Evolutionary conservation across 495 filamentous ascomycete species (phyloP), one percentile per base, ranked within the genome.

Genomic region (Podospora sp.): DNA sequence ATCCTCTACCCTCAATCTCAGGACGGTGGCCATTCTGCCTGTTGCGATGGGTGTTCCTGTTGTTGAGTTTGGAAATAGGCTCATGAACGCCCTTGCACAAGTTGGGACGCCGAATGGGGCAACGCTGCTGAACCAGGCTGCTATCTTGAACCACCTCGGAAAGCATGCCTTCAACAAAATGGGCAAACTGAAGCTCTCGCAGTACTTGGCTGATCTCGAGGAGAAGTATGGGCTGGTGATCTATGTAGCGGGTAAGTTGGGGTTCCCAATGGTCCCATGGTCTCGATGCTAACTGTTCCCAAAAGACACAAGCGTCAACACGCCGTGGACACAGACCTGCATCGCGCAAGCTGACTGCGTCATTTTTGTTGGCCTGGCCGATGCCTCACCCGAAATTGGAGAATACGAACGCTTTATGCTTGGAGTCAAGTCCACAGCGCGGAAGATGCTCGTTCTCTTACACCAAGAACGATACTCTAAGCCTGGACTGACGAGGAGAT

Each of bases 281-380:
- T 68, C 60, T 65, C 63, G 35, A 26, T 56, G 24, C 61, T 75
- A 60, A 74, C 66, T 27, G 14, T 76, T 78, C 79, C 79, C 33
- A 46, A 6, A 5, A 87, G 84, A 98, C 73, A 98, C 94, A 29
- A 96, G 89, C 66, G 93, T 97, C 65, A 97, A 96, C 73, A 88
- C 96, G 0, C 95, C 95, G 11, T 99, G 95, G 95, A 99, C 95
- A 2, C 94, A 97, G 75, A 98, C 95, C 0, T 99, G 95, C 72
- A 97, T 99, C 69, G 87, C 89, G 25, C 96, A 99, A 75, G 96
- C 96, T 0, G 95, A 99, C 73, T 96, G 92, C 67, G 96, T 99
- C 52, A 84, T 98, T 6, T 85, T 99, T 18, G 92, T 99, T 35
- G 96, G 92, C 2, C 79, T 97, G 25, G 95, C 94, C 2, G 96